A percentile compares a stretch with the other conserved stretches of the same genome.
Conservation (phyloP, 148 eudicot species). For the Vaccinium macrocarpon region DNA sequence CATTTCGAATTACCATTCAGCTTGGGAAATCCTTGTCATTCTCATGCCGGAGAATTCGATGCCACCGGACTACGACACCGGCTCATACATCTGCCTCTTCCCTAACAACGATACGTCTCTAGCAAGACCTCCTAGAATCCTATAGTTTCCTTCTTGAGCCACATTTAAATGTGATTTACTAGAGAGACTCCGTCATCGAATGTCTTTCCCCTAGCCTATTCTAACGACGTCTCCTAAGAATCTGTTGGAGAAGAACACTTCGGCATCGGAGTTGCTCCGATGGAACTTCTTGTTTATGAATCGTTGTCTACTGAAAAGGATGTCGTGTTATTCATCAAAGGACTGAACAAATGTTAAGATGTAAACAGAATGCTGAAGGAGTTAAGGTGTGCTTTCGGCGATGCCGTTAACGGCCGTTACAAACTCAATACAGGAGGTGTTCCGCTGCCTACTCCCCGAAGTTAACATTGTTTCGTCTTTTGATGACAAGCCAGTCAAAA, state of each 20-base stretch:
- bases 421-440: constrained; percentile 54
- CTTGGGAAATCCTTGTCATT: constrained; percentile 54
- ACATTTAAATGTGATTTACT: constrained; percentile 53
- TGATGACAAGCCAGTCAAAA: constrained; percentile 18
- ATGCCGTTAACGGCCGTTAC: constrained; percentile 34
- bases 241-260: constrained; percentile 4
- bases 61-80: not conserved
- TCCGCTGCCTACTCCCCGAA: constrained; percentile 55
- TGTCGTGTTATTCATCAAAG: constrained; percentile 63
- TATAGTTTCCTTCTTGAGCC: constrained; percentile 29
- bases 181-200: constrained; percentile 33
- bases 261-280: constrained; percentile 25
- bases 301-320: constrained; percentile 44
- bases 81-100: constrained; percentile 37
- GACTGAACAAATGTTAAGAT: constrained; percentile 56
- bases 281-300: constrained; percentile 65
- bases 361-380: constrained; percentile 35
- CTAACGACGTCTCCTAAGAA: constrained; percentile 14
- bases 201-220: constrained; percentile 41
- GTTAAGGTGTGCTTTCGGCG: constrained; percentile 44
- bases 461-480: not conserved
- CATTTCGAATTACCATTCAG: constrained; percentile 43
- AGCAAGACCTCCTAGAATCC: constrained; percentile 36
- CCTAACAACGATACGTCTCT: constrained; percentile 28
- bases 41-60: constrained; percentile 27